These are phyloP conservation scores for Backusella mclennaniae DNA, from an alignment of 192 early-diverging fungal species.

Conservation along the genomic window DNA sequence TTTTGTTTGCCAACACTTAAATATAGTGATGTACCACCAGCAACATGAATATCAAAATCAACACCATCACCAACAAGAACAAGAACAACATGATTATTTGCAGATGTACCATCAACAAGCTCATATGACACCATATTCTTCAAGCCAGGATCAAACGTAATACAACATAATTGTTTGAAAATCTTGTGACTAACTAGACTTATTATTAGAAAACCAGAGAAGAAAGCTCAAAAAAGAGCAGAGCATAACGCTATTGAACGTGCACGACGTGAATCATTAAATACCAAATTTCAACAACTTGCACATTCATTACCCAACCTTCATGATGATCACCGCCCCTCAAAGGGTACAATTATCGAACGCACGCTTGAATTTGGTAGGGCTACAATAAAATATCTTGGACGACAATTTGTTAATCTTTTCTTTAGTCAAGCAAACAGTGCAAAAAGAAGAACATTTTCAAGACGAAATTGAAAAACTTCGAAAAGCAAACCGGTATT, in stretches of 20 bases:
- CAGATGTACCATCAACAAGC: background rate
- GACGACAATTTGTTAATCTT: background rate
- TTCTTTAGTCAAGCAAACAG: conserved; percentile 20
- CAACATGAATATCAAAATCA: background rate
- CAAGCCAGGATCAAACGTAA: background rate
- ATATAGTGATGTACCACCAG: background rate
- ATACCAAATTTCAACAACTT: conserved; percentile 76
- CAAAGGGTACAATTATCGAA: conserved; percentile 75
- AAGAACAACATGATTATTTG: background rate
- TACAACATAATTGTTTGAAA: background rate
- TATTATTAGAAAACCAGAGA: conserved; percentile 5
- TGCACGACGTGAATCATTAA: conserved; percentile 75
- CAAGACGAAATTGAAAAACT: conserved; percentile 17
- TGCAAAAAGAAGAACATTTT: conserved; percentile 18
- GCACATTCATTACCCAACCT: conserved; percentile 72
- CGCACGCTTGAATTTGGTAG: conserved; percentile 64
- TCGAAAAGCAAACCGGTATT: background rate
- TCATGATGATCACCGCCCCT: conserved; percentile 65
- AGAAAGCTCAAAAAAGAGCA: conserved; percentile 46
- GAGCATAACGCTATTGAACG: conserved; percentile 80
- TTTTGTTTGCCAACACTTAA: background rate
- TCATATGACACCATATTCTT: background rate
- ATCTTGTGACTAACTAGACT: background rate
- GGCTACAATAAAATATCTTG: background rate
- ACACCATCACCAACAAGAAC: background rate